Evolutionary conservation across 495 filamentous ascomycete genomes (phyloP).

Genomic region (Cetradonia linearis): DNA sequence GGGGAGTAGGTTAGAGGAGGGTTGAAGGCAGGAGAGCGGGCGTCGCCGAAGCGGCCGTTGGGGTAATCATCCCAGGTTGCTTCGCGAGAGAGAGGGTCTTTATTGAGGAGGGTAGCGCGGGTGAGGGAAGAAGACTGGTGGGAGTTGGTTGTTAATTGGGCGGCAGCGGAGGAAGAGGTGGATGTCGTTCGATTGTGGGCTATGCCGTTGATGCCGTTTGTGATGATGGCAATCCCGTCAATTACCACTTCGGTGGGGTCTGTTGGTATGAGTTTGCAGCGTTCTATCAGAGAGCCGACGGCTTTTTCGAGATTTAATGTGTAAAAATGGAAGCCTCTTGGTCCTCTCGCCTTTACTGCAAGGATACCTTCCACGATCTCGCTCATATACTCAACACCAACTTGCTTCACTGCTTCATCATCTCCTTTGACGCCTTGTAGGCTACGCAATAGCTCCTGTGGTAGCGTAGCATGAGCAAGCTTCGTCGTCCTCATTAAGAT

Average conservation of each 20-base stretch:
- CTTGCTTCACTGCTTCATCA: constrained; percentile 78
- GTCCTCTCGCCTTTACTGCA: constrained; percentile 45
- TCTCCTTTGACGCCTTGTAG: constrained; percentile 76
- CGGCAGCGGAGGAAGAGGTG: constrained; percentile 42
- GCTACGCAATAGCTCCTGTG: constrained; percentile 53
- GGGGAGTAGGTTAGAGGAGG: constrained; percentile 23
- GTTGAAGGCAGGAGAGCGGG: constrained; percentile 79
- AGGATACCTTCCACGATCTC: constrained; percentile 64
- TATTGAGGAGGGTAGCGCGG: constrained; percentile 52
- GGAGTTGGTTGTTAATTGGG: constrained; percentile 54
- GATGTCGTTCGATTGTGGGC: constrained; percentile 22
- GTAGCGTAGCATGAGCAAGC: constrained; percentile 77
- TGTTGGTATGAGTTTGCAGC: constrained; percentile 67
- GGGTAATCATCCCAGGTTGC: constrained; percentile 99
- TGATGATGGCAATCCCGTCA: constrained; percentile 36
- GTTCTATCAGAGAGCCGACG: constrained; percentile 83
- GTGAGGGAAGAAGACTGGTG: constrained; percentile 35
- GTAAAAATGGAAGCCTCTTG: constrained; percentile 90
- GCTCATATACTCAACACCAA: constrained; percentile 59
- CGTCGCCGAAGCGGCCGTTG: constrained; percentile 94
- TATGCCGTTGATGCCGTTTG: constrained; percentile 28
- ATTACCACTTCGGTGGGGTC: constrained; percentile 37
- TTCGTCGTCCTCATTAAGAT: constrained; percentile 94
- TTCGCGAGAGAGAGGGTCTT: constrained; percentile 82
- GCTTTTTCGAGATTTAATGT: constrained; percentile 95